Percentiles rank a stretch among this genome's conserved stretches.
These are phyloP conservation scores for Nannizziopsis barbatae DNA, from an alignment of 2,329 filamentous ascomycete species.

Conservation along the genomic window DNA sequence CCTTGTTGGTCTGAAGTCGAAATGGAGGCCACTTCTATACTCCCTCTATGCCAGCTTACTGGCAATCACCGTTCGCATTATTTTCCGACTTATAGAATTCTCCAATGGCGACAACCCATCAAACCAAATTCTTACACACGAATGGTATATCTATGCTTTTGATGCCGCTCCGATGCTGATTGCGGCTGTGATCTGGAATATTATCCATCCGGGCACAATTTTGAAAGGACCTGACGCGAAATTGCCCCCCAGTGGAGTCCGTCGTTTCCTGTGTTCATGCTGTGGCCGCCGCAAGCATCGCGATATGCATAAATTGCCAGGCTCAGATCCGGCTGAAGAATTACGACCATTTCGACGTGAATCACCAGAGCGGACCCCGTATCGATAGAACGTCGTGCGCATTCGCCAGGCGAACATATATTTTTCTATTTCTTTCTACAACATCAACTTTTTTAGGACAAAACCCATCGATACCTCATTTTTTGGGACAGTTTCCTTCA, in stretches of 20 bases:
- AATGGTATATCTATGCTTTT: constrained; percentile 31
- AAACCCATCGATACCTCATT: too few species aligned
- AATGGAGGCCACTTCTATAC: constrained; percentile 31
- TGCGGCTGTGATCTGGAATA: constrained; percentile 27
- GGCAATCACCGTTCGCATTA: constrained; percentile 38
- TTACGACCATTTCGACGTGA: neutral
- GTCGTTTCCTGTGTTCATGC: constrained; percentile 1
- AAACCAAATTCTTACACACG: constrained; percentile 22
- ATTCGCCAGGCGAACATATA: neutral
- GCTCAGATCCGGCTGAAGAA: constrained; percentile 1
- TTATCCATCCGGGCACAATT: constrained; percentile 28
- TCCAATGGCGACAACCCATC: constrained; percentile 19
- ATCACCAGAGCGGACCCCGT: neutral
- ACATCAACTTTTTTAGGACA: too few species aligned
- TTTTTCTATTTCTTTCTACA: neutral
- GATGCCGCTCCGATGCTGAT: constrained; percentile 29
- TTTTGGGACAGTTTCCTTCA: too few species aligned
- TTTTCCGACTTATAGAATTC: constrained; percentile 28
- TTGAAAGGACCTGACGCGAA: constrained; percentile 18
- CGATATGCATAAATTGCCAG: constrained; percentile 5
- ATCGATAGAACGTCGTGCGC: neutral
- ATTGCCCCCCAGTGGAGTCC: neutral
- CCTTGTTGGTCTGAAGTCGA: constrained; percentile 22
- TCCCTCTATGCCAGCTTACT: constrained; percentile 43
- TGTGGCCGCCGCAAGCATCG: neutral